Percentiles rank a stretch among this genome's conserved stretches.
phyloP scores from a whole-genome alignment of 805 yeast species.

The Spathaspora hagerdaliae region DNA sequence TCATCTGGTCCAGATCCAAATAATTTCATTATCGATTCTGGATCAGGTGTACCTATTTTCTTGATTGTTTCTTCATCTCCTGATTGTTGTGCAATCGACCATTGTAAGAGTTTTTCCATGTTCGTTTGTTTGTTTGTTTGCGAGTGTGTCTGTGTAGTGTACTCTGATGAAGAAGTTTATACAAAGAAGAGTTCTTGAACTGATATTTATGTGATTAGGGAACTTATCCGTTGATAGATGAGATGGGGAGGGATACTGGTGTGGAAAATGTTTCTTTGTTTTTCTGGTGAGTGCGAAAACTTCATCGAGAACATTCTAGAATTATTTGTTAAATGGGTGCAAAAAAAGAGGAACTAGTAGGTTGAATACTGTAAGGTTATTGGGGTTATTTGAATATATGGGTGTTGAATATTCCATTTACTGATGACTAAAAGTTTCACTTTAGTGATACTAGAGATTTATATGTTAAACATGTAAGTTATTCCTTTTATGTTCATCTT shows the following conservation, averaged over 20 bases:
- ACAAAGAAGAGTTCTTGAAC: background rate
- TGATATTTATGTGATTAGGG: background rate
- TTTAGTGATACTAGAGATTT: no score
- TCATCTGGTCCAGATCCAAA: slow-evolving; percentile 77
- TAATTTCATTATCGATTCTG: slow-evolving; percentile 71
- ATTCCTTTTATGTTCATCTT: no score
- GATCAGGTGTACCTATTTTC: slow-evolving; percentile 69
- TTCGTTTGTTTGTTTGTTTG: no score
- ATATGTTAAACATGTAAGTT: no score
- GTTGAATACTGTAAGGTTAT: no score
- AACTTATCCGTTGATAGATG: no score
- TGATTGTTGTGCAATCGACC: slow-evolving; percentile 82
- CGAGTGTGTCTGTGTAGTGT: background rate
- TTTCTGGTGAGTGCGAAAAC: background rate
- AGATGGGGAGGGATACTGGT: background rate
- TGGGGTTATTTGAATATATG: no score
- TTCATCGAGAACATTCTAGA: background rate
- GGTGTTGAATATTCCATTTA: no score
- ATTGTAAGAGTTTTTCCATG: slow-evolving; percentile 88
- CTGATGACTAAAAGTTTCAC: no score
- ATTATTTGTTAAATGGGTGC: no score
- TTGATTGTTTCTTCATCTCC: slow-evolving; percentile 66
- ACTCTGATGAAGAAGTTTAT: background rate
- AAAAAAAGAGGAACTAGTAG: no score
- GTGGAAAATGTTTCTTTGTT: no score